phyloP scores from a whole-genome alignment of 306 rosid species.

The Cicer pinnatifidum region DNA sequence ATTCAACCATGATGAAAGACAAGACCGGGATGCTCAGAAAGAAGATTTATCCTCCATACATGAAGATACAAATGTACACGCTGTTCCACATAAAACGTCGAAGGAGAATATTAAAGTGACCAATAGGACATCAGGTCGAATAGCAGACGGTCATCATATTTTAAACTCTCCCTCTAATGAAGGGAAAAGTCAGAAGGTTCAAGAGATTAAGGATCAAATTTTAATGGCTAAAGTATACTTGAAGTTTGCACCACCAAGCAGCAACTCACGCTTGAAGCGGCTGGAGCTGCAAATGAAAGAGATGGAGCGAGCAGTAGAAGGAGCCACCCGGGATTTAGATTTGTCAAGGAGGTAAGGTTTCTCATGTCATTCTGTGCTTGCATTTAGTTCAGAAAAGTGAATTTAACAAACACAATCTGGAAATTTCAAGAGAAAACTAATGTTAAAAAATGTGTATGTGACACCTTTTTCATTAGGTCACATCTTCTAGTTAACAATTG shows the following conservation, averaged over 20 bases:
- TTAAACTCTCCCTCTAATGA: background rate
- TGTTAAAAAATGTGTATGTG: background rate
- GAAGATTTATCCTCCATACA: constrained; percentile 9
- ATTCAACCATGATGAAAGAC: constrained; percentile 1
- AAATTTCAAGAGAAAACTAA: constrained; percentile 12
- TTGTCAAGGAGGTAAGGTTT: constrained; percentile 43
- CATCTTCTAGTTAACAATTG: constrained; percentile 25
- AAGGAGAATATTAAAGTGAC: constrained; percentile 32
- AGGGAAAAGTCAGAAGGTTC: constrained; percentile 40
- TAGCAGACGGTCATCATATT: constrained; percentile 1
- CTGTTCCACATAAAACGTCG: constrained; percentile 6
- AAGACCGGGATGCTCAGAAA: constrained; percentile 36
- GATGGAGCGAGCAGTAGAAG: constrained; percentile 39
- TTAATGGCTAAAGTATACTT: constrained; percentile 44
- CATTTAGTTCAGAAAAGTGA: constrained; percentile 24
- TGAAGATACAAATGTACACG: constrained; percentile 22
- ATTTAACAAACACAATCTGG: constrained; percentile 5
- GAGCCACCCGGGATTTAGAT: constrained; percentile 40
- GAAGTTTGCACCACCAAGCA: constrained; percentile 45
- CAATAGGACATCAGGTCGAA: constrained; percentile 5
- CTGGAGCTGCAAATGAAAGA: constrained; percentile 39
- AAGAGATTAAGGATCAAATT: constrained; percentile 46
- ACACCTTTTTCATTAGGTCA: constrained; percentile 2
- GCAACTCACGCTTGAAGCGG: constrained; percentile 37
- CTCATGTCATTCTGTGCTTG: constrained; percentile 20